A percentile compares a stretch with the other conserved stretches of the same genome.
Conservation (phyloP, 257 asterid genomes). For the Fraxinus excelsior region DNA sequence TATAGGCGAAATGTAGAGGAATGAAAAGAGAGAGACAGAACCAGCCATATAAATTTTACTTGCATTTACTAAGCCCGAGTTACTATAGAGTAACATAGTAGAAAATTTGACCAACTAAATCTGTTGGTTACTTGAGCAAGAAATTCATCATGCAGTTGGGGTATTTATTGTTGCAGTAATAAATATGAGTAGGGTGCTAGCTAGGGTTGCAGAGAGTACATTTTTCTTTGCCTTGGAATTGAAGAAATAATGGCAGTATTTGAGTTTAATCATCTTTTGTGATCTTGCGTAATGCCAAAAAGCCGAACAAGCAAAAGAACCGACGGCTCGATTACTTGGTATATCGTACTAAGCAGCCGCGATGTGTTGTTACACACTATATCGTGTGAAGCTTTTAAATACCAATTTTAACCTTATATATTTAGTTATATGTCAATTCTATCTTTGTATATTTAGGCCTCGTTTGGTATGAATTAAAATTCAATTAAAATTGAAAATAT, state of each 20-base stretch:
- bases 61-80: neutral
- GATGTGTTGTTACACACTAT: too few relatives aligned
- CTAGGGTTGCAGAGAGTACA: constrained; percentile 4
- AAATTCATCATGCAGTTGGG: neutral
- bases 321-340: neutral
- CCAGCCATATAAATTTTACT: neutral
- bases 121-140: too few relatives aligned
- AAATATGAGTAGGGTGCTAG: neutral
- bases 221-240: neutral
- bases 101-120: too few relatives aligned
- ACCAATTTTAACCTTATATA: too few relatives aligned
- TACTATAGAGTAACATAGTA: too few relatives aligned
- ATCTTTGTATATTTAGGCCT: too few relatives aligned
- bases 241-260: neutral
- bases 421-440: too few relatives aligned
- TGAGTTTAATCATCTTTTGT: too few relatives aligned
- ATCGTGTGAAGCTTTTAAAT: too few relatives aligned
- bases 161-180: constrained; percentile 3
- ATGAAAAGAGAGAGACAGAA: neutral
- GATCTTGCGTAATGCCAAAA: neutral
- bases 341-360: neutral
- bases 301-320: neutral
- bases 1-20: neutral
- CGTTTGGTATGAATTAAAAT: too few relatives aligned
- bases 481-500: too few relatives aligned